Percentiles rank a stretch among this genome's conserved stretches.
Evolutionary conservation across 164 flowering plant genomes (phyloP).

Genomic region (Vitis riparia): DNA sequence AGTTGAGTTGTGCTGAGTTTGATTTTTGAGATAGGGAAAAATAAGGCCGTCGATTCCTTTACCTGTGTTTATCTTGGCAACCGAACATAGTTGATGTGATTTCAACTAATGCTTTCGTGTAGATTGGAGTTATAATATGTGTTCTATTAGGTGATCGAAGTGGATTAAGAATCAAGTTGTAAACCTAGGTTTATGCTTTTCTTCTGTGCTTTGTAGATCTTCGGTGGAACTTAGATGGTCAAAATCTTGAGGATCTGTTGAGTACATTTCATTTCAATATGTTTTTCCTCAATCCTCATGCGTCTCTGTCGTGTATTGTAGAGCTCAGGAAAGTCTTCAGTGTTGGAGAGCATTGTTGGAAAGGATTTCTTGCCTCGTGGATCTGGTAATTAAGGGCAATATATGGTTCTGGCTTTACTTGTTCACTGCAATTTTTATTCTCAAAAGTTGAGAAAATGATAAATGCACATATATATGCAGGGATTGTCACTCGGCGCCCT

Average conservation of each 20-base stretch:
- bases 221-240: no score
- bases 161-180: background rate
- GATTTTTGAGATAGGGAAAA: background rate
- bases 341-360: constrained; percentile 79
- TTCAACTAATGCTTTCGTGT: background rate
- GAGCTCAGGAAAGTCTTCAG: constrained; percentile 87
- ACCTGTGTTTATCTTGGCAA: background rate
- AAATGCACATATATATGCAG: constrained; percentile 33
- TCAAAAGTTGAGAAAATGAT: background rate
- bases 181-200: background rate
- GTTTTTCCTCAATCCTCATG: background rate
- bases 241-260: no score
- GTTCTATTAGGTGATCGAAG: background rate
- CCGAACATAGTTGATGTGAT: background rate
- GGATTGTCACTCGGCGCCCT: constrained; percentile 90
- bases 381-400: constrained; percentile 48
- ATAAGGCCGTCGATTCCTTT: background rate
- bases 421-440: background rate
- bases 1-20: background rate
- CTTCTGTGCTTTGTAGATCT: no score
- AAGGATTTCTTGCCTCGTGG: constrained; percentile 88
- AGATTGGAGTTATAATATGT: background rate
- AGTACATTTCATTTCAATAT: no score
- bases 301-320: constrained; percentile 12
- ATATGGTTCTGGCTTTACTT: background rate